Conservation (phyloP, 495 filamentous ascomycete genomes). For the Apiosordaria backusii region DNA sequence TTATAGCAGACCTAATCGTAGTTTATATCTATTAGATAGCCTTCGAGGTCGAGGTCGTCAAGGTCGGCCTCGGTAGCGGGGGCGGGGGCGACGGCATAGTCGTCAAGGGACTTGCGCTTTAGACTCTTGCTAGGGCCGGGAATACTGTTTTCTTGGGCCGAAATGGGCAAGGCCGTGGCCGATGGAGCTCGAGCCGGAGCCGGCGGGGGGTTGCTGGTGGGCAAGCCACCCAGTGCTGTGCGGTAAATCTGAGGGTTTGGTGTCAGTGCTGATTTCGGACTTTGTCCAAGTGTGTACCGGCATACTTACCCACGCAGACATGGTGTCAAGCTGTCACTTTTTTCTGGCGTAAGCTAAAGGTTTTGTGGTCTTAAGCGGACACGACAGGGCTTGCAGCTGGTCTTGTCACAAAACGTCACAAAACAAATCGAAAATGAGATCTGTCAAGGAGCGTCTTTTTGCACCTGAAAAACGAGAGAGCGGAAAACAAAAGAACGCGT, state of each 20-base stretch:
- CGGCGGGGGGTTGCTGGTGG: neutral
- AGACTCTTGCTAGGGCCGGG: conserved; percentile 10
- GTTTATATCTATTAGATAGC: conserved; percentile 22
- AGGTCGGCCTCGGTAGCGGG: conserved; percentile 9
- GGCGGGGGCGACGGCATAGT: conserved; percentile 20
- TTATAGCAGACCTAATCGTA: conserved; percentile 42
- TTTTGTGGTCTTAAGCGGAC: neutral
- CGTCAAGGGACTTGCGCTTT: conserved; percentile 36
- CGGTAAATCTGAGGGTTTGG: too few species aligned
- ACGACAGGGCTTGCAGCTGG: neutral
- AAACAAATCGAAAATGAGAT: neutral
- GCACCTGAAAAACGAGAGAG: neutral
- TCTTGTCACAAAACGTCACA: too few species aligned
- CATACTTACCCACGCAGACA: too few species aligned
- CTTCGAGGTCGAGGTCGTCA: conserved; percentile 24
- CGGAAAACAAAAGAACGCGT: neutral
- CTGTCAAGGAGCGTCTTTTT: too few species aligned
- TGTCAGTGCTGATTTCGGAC: too few species aligned
- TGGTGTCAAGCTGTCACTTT: too few species aligned
- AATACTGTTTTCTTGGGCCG: neutral
- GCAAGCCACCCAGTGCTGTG: neutral
- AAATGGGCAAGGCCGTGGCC: neutral
- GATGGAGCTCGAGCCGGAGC: neutral
- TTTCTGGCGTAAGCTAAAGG: too few species aligned
- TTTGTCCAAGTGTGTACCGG: too few species aligned